These are phyloP conservation scores for Lichenothelia convexa DNA, from an alignment of 495 filamentous ascomycete genomes.

Conservation along the genomic window DNA sequence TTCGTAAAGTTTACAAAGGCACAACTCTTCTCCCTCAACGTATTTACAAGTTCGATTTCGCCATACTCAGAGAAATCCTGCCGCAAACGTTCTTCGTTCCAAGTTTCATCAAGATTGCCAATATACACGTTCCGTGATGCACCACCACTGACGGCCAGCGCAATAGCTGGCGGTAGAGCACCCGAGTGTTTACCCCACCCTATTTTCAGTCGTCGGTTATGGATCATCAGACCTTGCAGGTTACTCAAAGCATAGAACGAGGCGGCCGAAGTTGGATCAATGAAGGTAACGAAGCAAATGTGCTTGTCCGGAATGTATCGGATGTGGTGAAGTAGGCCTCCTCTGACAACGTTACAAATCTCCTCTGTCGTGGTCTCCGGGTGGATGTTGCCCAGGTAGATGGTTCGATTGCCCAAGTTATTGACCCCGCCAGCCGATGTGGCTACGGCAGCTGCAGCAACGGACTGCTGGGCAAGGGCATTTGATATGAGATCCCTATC, in stretches of 20 bases:
- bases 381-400: conserved; percentile 97
- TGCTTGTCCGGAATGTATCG: conserved; percentile 99
- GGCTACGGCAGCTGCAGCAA: conserved; percentile 88
- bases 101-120: conserved; percentile 91
- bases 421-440: conserved; percentile 91
- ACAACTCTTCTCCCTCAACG: conserved; percentile 94
- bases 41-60: conserved; percentile 95
- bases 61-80: conserved; percentile 97
- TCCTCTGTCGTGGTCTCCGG: conserved; percentile 63
- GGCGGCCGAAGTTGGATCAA: conserved; percentile 92
- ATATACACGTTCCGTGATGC: conserved; percentile 95
- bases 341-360: conserved; percentile 78
- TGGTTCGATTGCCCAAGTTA: conserved; percentile 92
- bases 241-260: conserved; percentile 97
- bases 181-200: conserved; percentile 99
- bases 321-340: conserved; percentile 87
- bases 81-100: conserved; percentile 85
- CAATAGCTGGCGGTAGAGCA: conserved; percentile 89
- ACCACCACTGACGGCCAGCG: conserved; percentile 85
- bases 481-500: conserved; percentile 93
- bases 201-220: conserved; percentile 94
- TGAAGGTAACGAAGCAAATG: conserved; percentile 99
- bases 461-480: conserved; percentile 89
- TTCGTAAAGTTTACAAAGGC: conserved; percentile 99
- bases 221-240: conserved; percentile 94